Conservation (phyloP, 164 flowering plant genomes). For the Paratinospora sagittata region DNA sequence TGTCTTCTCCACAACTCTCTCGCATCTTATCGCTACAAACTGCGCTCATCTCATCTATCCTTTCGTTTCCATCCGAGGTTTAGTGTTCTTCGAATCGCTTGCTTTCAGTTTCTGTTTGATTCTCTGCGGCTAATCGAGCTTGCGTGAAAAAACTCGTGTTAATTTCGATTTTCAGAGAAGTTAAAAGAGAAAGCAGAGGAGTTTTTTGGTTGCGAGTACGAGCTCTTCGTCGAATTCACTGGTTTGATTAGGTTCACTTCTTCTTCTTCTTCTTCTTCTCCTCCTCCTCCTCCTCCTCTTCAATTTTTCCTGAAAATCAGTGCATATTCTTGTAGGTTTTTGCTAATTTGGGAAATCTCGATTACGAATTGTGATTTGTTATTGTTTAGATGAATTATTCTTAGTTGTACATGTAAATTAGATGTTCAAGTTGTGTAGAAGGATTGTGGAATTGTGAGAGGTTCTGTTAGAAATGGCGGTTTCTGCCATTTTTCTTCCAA, state of each 20-base stretch:
- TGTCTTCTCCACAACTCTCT: conserved; percentile 89
- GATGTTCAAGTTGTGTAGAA: no score
- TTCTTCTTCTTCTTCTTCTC: no score
- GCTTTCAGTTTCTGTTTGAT: background rate
- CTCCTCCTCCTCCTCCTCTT: no score
- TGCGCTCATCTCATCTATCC: conserved; percentile 71
- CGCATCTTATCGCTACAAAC: conserved; percentile 89
- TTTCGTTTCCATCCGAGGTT: conserved; percentile 74
- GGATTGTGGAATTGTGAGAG: background rate
- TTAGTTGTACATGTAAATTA: background rate
- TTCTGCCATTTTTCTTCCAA: background rate
- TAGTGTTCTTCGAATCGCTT: background rate
- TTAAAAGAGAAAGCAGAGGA: conserved; percentile 86
- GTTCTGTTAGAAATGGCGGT: background rate
- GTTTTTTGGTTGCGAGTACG: conserved; percentile 73
- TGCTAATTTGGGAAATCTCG: no score
- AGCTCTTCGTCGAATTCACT: conserved; percentile 86
- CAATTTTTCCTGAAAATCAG: background rate
- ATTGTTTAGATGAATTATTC: background rate
- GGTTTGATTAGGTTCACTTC: conserved; percentile 80
- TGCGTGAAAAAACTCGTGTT: background rate
- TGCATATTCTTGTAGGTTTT: no score
- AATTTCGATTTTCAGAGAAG: conserved; percentile 40
- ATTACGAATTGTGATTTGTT: background rate
- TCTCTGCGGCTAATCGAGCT: background rate